Conservation (phyloP, 805 yeast species). For the Priceomyces carsonii region DNA sequence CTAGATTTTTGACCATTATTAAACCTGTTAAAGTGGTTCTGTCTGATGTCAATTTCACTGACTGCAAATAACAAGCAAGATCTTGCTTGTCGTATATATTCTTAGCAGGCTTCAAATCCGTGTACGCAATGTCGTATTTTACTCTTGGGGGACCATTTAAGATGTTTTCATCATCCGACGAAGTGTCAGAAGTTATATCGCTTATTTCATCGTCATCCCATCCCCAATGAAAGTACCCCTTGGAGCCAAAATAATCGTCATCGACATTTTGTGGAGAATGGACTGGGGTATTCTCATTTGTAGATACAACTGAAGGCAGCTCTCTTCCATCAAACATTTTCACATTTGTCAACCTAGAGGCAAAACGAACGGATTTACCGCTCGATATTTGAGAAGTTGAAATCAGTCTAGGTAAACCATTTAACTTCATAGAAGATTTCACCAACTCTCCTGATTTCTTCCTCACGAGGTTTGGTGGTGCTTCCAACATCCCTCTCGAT, state of each 20-base stretch:
- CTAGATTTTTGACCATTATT: conserved; percentile 34
- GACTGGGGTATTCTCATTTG: conserved; percentile 50
- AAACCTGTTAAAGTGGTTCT: conserved; percentile 15
- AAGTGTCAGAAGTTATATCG: conserved; percentile 20
- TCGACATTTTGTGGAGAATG: conserved; percentile 26
- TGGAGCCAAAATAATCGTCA: conserved; percentile 9
- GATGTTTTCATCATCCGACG: conserved; percentile 20
- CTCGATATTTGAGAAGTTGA: conserved; percentile 27
- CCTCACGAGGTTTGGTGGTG: conserved; percentile 48
- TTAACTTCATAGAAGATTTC: conserved; percentile 66
- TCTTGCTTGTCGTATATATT: conserved; percentile 10
- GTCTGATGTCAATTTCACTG: conserved; percentile 33
- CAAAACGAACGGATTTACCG: conserved; percentile 62
- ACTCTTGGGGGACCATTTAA: neutral
- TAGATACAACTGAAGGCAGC: conserved; percentile 63
- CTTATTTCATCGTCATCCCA: conserved; percentile 18
- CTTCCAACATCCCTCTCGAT: neutral
- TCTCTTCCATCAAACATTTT: conserved; percentile 63
- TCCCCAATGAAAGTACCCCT: conserved; percentile 25
- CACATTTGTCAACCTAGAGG: conserved; percentile 57
- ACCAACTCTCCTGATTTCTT: conserved; percentile 87
- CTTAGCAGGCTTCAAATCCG: conserved; percentile 11
- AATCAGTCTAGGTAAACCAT: conserved; percentile 20
- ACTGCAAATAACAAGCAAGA: conserved; percentile 33
- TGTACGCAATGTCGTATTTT: conserved; percentile 13